phyloP scores from a whole-genome alignment of 176 grass and related monocot species.

The Carex parvula region DNA sequence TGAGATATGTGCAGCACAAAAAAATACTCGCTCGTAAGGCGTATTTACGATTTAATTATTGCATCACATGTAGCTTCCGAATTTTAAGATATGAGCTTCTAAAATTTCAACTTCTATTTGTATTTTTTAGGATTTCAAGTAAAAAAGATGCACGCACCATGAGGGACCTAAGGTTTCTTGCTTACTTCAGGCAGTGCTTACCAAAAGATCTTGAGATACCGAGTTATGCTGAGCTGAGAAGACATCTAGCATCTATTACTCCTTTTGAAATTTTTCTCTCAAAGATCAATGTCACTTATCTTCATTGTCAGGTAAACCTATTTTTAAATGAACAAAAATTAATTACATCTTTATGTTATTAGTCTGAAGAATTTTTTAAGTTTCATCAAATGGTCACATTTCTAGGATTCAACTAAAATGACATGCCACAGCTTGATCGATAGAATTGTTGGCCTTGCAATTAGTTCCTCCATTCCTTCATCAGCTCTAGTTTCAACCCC shows the following conservation, averaged over 20 bases:
- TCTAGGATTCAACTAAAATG: slow-evolving; percentile 27
- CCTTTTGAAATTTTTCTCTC: slow-evolving; percentile 43
- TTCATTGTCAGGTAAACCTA: slow-evolving; percentile 41
- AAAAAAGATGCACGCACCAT: slow-evolving; percentile 63
- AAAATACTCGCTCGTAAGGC: slow-evolving; percentile 44
- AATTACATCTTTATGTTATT: not conserved
- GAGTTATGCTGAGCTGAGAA: slow-evolving; percentile 34
- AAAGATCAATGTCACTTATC: slow-evolving; percentile 49
- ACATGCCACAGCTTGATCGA: slow-evolving; percentile 32
- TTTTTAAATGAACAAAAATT: not conserved
- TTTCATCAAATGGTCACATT: not conserved
- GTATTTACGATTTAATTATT: not conserved
- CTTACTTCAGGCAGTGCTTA: slow-evolving; percentile 72
- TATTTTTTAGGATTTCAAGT: slow-evolving; percentile 24
- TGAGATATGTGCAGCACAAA: slow-evolving; percentile 40
- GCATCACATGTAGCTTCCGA: not conserved
- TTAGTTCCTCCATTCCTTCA: slow-evolving; percentile 30
- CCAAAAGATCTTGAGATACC: slow-evolving; percentile 46
- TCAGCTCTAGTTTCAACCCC: slow-evolving; percentile 37
- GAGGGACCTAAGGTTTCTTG: slow-evolving; percentile 46
- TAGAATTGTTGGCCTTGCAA: slow-evolving; percentile 52
- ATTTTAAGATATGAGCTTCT: not conserved
- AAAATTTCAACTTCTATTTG: not conserved
- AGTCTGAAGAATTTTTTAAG: not conserved
- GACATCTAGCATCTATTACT: slow-evolving; percentile 35